Conservation (phyloP, 495 filamentous ascomycete species). For the Hypoxylon lenormandii region DNA sequence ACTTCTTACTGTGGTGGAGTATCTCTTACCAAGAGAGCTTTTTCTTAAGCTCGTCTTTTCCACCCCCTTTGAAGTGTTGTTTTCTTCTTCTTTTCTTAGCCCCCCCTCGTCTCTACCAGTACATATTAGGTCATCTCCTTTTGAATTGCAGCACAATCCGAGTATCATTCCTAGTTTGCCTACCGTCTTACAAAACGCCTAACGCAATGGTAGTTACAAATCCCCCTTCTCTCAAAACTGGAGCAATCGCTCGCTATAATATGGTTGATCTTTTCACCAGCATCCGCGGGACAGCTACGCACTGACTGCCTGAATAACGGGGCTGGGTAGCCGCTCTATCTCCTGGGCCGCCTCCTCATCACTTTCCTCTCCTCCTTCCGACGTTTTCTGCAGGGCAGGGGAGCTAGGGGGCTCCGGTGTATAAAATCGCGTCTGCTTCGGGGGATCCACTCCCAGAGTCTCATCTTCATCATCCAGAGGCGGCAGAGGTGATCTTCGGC, state of each 20-base stretch:
- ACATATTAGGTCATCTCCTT: conserved; percentile 42
- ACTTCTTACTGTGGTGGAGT: conserved; percentile 13
- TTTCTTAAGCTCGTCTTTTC: conserved; percentile 9
- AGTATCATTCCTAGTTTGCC: conserved; percentile 29
- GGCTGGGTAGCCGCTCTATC: conserved; percentile 53
- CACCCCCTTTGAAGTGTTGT: background rate
- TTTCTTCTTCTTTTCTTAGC: background rate
- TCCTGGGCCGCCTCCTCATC: conserved; percentile 44
- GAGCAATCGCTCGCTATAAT: conserved; percentile 22
- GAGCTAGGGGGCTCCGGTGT: conserved; percentile 59
- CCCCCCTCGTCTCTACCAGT: conserved; percentile 20
- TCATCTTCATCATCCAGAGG: conserved; percentile 61
- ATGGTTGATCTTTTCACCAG: background rate
- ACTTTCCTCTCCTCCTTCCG: conserved; percentile 29
- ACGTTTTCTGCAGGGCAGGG: conserved; percentile 44
- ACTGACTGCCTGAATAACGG: conserved; percentile 55
- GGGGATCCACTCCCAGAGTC: conserved; percentile 17
- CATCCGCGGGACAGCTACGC: conserved; percentile 46
- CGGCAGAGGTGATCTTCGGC: conserved; percentile 65
- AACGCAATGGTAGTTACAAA: conserved; percentile 29
- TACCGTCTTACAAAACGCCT: conserved; percentile 34
- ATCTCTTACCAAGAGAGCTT: conserved; percentile 11
- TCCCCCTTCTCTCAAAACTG: conserved; percentile 16
- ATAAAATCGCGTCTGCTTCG: conserved; percentile 56
- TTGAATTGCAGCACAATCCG: conserved; percentile 19